phyloP scores from a whole-genome alignment of 371 early-diverging fungal genomes.

The Batkoa obscura region DNA sequence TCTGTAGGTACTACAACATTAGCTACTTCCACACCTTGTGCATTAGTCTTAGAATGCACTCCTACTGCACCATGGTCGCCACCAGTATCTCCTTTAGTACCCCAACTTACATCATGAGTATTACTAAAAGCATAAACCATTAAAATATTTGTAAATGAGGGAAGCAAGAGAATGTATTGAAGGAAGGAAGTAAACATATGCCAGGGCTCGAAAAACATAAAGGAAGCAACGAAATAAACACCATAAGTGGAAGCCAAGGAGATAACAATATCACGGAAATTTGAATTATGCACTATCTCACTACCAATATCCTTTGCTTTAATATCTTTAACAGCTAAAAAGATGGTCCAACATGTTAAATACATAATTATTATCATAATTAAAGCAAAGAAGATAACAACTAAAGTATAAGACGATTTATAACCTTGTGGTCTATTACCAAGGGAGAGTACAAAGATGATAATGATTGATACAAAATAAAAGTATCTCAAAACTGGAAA shows the following conservation, averaged over 20 bases:
- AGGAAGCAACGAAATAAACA: conserved; percentile 32
- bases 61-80: conserved; percentile 17
- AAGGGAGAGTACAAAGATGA: conserved; percentile 43
- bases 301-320: conserved; percentile 4
- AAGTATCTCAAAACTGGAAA: conserved; percentile 28
- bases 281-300: conserved; percentile 10
- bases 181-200: conserved; percentile 44
- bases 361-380: conserved; percentile 36
- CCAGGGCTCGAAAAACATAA: conserved; percentile 38
- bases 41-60: conserved; percentile 32
- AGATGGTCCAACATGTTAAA: conserved; percentile 11
- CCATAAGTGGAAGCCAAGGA: conserved; percentile 41
- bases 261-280: conserved; percentile 30
- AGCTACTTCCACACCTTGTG: conserved; percentile 10
- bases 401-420: conserved; percentile 37
- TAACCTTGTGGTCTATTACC: conserved; percentile 71
- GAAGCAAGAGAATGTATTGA: conserved; percentile 37
- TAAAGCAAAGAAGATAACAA: conserved; percentile 30
- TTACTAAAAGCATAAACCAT: conserved; percentile 52
- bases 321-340: not conserved
- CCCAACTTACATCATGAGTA: conserved; percentile 65
- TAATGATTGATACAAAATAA: conserved; percentile 40
- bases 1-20: conserved; percentile 52
- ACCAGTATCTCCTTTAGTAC: conserved; percentile 73
- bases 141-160: conserved; percentile 36